phyloP scores from a whole-genome alignment of 139 green algal genomes.

The Spirogloea muscicola region DNA sequence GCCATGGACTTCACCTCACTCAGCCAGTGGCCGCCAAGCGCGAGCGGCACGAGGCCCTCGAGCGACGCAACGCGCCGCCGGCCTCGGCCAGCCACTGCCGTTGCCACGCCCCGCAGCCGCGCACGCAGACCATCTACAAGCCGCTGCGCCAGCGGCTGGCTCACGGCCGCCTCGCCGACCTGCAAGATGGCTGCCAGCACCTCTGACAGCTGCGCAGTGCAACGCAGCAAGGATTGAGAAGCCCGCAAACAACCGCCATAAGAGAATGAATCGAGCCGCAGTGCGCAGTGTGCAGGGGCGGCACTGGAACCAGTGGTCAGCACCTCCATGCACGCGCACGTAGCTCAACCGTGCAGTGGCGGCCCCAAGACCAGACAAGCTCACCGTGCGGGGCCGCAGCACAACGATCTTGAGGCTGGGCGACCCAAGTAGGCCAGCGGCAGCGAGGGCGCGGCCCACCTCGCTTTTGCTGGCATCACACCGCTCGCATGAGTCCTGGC shows the following conservation, averaged over 20 bases:
- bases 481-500: constrained; percentile 26
- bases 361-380: neutral
- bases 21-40: constrained; percentile 61
- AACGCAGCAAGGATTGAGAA: too few species aligned
- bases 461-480: constrained; percentile 50
- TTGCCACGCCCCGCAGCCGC: constrained; percentile 60
- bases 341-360: too few species aligned
- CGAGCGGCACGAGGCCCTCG: constrained; percentile 52
- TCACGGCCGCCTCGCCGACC: constrained; percentile 66
- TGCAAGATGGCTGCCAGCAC: constrained; percentile 75
- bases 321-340: neutral
- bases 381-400: constrained; percentile 33
- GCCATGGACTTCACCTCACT: constrained; percentile 65
- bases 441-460: constrained; percentile 34
- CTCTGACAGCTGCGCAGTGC: constrained; percentile 57
- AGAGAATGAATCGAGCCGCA: too few species aligned
- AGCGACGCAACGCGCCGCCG: constrained; percentile 67
- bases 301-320: neutral
- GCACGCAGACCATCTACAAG: constrained; percentile 67
- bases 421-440: constrained; percentile 20
- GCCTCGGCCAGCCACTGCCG: constrained; percentile 42
- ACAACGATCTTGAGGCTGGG: constrained; percentile 25
- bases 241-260: too few species aligned
- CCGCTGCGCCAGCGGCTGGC: constrained; percentile 52
- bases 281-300: neutral